Evolutionary conservation across 2,329 filamentous ascomycete genomes (phyloP), one percentile per base, ranked within the genome.

Genomic region (Aspergillus sp.): DNA sequence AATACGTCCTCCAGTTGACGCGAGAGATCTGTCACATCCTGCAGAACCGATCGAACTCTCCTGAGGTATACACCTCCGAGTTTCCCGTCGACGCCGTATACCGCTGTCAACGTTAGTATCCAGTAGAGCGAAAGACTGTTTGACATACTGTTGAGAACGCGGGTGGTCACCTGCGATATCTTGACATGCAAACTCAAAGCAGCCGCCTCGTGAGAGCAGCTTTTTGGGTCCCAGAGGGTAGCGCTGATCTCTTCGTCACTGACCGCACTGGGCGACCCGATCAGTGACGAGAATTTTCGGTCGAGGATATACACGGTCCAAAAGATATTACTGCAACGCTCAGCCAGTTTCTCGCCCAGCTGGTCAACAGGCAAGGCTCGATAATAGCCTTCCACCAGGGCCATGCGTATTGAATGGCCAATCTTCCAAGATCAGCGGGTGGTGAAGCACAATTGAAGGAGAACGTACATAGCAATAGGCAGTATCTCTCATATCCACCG

Each of bases 241-340:
- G 63, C 62, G 2, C 61, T 57, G 0, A 72, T 61, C 24, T 71
- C 67, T 8, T 69, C 61, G 16, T 74, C 69, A 20, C 60, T 58
- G 1, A 74, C 55, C 0, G 67, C 65, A 24, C 67, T 63, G 0
- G 71, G 70, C 0, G 71, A 44, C 0, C 71, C 71, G 60, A 73
- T 71, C 2, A 73, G 43, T 0, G 68, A 69, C 1, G 68, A 68
- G 57, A 73, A 71, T 41, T 73, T 64, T 1, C 69, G 59, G 33
- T 74, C 71, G 1, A 74, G 45, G 2, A 74, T 61, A 27, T 72
- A 73, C 0, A 72, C 61, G 0, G 71, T 74, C 69, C 70, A 74
- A 69, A 69, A 75, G 8, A 71, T 60, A 33, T 64, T 65, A 4
- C 67, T 65, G 26, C 63, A 69, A 29, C 71, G 53, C 33, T 73